Evolutionary conservation across 1,284 basidiomycete genomes (phyloP).

Genomic region (Erythrobasidium hasegawianum): DNA sequence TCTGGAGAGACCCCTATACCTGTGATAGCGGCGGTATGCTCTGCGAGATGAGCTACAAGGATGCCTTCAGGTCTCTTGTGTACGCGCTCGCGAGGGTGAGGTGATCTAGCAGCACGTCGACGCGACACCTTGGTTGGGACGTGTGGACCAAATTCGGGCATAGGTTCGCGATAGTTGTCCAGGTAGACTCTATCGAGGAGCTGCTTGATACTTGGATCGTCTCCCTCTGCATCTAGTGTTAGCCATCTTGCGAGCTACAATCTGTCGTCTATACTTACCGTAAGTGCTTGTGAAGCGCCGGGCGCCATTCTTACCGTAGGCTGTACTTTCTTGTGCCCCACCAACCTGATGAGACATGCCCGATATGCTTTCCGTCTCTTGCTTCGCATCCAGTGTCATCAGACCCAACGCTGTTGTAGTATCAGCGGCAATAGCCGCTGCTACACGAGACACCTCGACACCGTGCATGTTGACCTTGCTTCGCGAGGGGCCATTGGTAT

Average conservation of each 20-base stretch:
- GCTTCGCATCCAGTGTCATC: slow-evolving; percentile 39
- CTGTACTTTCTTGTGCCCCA: not conserved
- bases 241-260: no score
- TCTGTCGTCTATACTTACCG: no score
- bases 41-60: slow-evolving; percentile 77
- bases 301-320: not conserved
- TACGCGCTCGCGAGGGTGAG: slow-evolving; percentile 46
- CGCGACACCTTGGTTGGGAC: slow-evolving; percentile 53
- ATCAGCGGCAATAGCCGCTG: slow-evolving; percentile 41
- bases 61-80: slow-evolving; percentile 59
- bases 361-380: slow-evolving; percentile 22
- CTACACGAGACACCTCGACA: slow-evolving; percentile 40
- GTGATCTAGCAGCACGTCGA: slow-evolving; percentile 50
- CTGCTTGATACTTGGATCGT: slow-evolving; percentile 78
- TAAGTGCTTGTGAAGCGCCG: slow-evolving; percentile 54
- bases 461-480: slow-evolving; percentile 40
- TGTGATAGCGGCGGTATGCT: slow-evolving; percentile 75
- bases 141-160: slow-evolving; percentile 82
- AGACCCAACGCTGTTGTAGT: slow-evolving; percentile 41
- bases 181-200: slow-evolving; percentile 78
- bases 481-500: slow-evolving; percentile 7
- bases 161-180: slow-evolving; percentile 72
- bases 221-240: no score
- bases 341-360: slow-evolving; percentile 5
- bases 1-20: slow-evolving; percentile 85